Percentiles rank a stretch among this genome's conserved stretches.
Evolutionary conservation across 495 filamentous ascomycete genomes (phyloP).

Genomic region (Tuber microsphaerosporum): DNA sequence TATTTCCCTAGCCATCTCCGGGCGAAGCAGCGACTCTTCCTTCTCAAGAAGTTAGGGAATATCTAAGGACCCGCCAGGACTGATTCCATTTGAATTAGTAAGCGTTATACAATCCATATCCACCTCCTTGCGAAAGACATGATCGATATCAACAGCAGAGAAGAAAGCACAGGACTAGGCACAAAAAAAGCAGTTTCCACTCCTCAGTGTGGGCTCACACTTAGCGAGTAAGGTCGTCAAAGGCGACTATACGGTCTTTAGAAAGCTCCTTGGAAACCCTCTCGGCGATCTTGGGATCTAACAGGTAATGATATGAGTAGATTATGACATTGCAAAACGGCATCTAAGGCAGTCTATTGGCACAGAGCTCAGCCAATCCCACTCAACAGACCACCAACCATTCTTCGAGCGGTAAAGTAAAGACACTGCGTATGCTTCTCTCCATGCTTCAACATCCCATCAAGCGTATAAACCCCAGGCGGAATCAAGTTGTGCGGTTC

Average conservation of each 20-base stretch:
- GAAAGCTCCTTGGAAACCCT: slow-evolving; percentile 92
- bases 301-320: slow-evolving; percentile 96
- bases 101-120: no score
- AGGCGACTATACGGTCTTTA: slow-evolving; percentile 97
- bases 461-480: slow-evolving; percentile 91
- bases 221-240: no score
- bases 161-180: no score
- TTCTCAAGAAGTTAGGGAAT: no score
- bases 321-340: slow-evolving; percentile 98
- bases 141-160: no score
- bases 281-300: slow-evolving; percentile 97
- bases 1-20: no score
- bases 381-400: slow-evolving; percentile 53
- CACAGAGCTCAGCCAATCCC: background rate
- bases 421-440: slow-evolving; percentile 95
- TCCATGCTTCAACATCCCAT: slow-evolving; percentile 75
- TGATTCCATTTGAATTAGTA: no score
- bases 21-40: no score
- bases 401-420: slow-evolving; percentile 89
- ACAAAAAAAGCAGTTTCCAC: no score
- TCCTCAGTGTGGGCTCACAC: no score
- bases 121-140: no score
- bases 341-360: slow-evolving; percentile 55
- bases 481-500: slow-evolving; percentile 92
- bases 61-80: no score